Evolutionary conservation across 2,329 filamentous ascomycete species (phyloP), one percentile per base, ranked within the genome.

Genomic region (Metarhizium guizhouense): DNA sequence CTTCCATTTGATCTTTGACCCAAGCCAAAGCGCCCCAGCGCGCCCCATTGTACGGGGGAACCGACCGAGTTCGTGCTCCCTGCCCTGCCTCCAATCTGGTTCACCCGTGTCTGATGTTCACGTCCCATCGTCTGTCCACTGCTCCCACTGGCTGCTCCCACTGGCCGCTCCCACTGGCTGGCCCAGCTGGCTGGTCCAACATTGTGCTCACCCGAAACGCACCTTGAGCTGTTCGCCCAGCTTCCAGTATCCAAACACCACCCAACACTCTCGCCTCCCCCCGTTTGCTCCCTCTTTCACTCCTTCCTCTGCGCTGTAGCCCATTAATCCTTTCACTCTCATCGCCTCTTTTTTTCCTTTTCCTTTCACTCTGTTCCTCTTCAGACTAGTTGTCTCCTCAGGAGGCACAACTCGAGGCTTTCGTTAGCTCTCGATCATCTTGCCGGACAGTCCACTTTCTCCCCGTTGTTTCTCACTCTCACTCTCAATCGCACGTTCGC

Each of bases 341-440:
- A 57, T 30, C 47, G 48, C 52, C 45, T 51, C 55, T 67, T 60
- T 71, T 68, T 59, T 61, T 58, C 57, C 60, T 59, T 63, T 56
- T 56, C 59, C 51, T 59, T 62, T 60, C 57, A 54, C 61, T 60
- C 60, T 61, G 58, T 61, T 60, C 57, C 51, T 61, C 60, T 66
- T 60, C 61, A 63, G 65, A 60, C 63, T 62, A 61, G 56, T 59
- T 60, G 57, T 56, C 60, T 59, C 53, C 51, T 52, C 20, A 53
- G 58, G 63, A 64, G 61, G 57, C 61, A 58, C 63, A 57, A 57
- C 57, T 72, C 71, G 72, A 74, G 72, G 69, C 72, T 74, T 74
- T 79, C 59, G 68, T 67, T 80, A 79, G 77, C 72, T 70, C 72
- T 80, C 75, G 75, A 67, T 66, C 61, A 57, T 58, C 51, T 54